Evolutionary conservation across 345 rosid genomes (phyloP).

Genomic region (Eucalyptus sp.): DNA sequence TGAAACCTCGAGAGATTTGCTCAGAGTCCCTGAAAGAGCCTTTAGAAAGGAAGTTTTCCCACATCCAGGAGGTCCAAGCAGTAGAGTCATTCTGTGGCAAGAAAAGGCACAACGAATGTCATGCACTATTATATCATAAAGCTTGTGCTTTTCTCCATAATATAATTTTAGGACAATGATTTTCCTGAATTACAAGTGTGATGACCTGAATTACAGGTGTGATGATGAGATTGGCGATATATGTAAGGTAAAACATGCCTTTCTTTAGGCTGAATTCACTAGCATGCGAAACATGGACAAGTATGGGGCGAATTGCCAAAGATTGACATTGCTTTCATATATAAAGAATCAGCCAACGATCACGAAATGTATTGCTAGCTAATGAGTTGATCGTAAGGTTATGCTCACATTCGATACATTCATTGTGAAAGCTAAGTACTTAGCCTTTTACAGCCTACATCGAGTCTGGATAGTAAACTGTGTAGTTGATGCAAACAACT

Average conservation of each 20-base stretch:
- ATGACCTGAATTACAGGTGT: not conserved
- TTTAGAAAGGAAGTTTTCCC: constrained; percentile 58
- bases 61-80: constrained; percentile 85
- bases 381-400: not conserved
- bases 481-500: not conserved
- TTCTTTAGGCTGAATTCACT: not conserved
- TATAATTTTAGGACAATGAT: not conserved
- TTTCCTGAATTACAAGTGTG: not conserved
- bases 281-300: not conserved
- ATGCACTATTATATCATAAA: not conserved
- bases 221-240: not conserved
- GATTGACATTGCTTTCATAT: not conserved
- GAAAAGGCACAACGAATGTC: not conserved
- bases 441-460: not conserved
- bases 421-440: not conserved
- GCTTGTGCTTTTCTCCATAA: not conserved
- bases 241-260: not conserved
- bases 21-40: constrained; percentile 60
- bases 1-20: constrained; percentile 37
- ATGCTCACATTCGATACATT: not conserved
- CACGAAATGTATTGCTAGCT: not conserved
- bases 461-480: not conserved
- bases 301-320: not conserved
- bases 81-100: constrained; percentile 39
- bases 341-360: not conserved